Evolutionary conservation across 2,329 filamentous ascomycete species (phyloP).

Genomic region (Talaromyces sp.): DNA sequence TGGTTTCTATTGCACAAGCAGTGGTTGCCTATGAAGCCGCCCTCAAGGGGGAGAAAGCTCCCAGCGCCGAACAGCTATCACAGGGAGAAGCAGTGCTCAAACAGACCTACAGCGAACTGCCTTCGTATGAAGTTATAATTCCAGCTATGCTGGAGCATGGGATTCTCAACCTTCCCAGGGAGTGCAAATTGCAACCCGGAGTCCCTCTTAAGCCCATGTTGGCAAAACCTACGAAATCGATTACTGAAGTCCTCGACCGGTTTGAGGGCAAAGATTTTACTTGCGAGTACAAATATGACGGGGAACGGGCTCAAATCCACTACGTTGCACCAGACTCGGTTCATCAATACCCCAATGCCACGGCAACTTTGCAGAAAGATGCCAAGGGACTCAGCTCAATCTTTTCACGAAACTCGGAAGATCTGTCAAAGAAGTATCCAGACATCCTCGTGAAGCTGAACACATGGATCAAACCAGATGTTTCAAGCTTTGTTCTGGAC

Average conservation of each 20-base stretch:
- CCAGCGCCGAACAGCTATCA: constrained; percentile 71
- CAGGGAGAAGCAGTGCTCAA: constrained; percentile 84
- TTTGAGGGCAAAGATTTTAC: constrained; percentile 95
- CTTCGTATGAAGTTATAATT: constrained; percentile 91
- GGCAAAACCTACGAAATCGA: constrained; percentile 96
- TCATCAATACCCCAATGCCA: constrained; percentile 62
- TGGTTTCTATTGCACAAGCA: constrained; percentile 85
- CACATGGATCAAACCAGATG: constrained; percentile 83
- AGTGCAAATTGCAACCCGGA: constrained; percentile 87
- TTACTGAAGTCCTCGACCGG: constrained; percentile 92
- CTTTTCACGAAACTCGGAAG: constrained; percentile 96
- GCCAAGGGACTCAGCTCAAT: constrained; percentile 77
- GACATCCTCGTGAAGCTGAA: constrained; percentile 86
- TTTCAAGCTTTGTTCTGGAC: constrained; percentile 94
- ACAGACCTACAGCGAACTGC: constrained; percentile 87
- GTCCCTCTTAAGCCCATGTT: constrained; percentile 98
- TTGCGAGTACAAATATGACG: constrained; percentile 99
- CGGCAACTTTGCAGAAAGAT: constrained; percentile 60
- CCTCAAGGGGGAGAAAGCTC: constrained; percentile 56
- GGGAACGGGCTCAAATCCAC: constrained; percentile 96
- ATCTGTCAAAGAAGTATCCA: constrained; percentile 94
- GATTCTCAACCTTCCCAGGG: constrained; percentile 73
- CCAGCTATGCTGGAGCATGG: constrained; percentile 84
- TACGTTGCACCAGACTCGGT: constrained; percentile 81
- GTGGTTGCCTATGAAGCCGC: constrained; percentile 77